Conservation (phyloP, 1,284 basidiomycete genomes). For the Apiotrichum porosum region DNA sequence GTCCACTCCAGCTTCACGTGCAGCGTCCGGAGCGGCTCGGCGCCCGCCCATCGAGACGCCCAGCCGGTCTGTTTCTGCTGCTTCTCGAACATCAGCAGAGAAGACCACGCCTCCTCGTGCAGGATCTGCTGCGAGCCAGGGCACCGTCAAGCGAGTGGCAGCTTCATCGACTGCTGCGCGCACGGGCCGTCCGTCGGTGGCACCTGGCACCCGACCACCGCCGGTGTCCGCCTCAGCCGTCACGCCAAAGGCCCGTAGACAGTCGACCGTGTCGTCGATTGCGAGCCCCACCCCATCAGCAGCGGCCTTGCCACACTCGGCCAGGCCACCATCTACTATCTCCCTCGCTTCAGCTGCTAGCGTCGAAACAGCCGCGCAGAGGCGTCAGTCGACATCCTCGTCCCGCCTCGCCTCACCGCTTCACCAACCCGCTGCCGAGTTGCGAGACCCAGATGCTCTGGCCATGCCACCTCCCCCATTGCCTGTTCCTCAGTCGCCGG, state of each 20-base stretch:
- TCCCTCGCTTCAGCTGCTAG: no score
- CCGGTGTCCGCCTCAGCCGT: not conserved
- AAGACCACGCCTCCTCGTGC: not conserved
- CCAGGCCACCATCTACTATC: no score
- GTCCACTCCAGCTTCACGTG: not conserved
- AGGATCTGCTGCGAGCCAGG: not conserved
- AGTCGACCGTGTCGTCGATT: not conserved
- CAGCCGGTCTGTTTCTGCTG: not conserved
- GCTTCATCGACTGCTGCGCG: not conserved
- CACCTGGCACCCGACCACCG: not conserved
- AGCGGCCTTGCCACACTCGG: not conserved
- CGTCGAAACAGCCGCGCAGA: no score
- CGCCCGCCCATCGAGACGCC: not conserved
- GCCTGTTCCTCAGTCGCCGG: no score
- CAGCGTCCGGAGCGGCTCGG: not conserved
- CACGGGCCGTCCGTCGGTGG: not conserved
- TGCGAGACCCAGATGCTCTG: no score
- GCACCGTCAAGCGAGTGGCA: conserved; percentile 1
- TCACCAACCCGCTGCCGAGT: no score
- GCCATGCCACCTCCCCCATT: no score
- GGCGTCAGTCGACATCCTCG: no score
- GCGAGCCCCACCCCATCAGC: not conserved
- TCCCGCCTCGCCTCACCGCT: no score
- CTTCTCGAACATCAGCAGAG: not conserved
- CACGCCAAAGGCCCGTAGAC: not conserved